Base-by-base conservation (phyloP, 2,329 filamentous ascomycete genomes). In the Westerdykella sp. region DNA sequence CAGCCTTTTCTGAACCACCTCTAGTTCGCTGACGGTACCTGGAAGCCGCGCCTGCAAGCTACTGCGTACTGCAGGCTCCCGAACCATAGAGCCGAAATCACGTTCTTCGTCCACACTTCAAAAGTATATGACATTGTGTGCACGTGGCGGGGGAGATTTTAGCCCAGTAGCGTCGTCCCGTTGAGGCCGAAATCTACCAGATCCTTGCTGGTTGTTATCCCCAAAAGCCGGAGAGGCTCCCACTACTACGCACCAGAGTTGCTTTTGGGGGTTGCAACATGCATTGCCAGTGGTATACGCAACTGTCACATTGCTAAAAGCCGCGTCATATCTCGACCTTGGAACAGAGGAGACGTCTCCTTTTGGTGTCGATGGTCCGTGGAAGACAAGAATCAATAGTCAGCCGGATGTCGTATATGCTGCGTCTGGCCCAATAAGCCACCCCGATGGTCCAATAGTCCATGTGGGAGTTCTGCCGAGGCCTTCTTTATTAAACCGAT, bases 371-470 rank as follows among this genome's bases (percentile, higher is more conserved):
- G 25, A 28, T 28, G 12, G 32, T 18, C 32, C 32, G 48, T 49
- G 42, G 44, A 52, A 48, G 45, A 40, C 46, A 46, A 55, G 52
- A 62, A 56, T 60, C 59, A 45, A 64, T 64, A 63, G 55, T 60
- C 50, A 38, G 39, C 45, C 50, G 43, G 40, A 42, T 44, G 43
- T 50, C 41, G 49, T 55, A 51, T 58, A 57, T 46, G 40, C 47
- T 54, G 49, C 50, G 42, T 56, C 54, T 56, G 50, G 56, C 49
- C 47, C 53, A 49, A 50, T 52, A 45, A 40, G 45, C 50, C 39
- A 37, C 42, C 45, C 44, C 42, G 32, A 35, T 50, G 49, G 48
- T 44, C 54, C 52, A 54, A 55, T 57, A 54, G 45, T 51, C 34
- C 49, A 47, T 45, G 47, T 49, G 39, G 45, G 51, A 45, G 46